phyloP scores from a whole-genome alignment of 148 eudicot species.

The Chenopodium quinoa region DNA sequence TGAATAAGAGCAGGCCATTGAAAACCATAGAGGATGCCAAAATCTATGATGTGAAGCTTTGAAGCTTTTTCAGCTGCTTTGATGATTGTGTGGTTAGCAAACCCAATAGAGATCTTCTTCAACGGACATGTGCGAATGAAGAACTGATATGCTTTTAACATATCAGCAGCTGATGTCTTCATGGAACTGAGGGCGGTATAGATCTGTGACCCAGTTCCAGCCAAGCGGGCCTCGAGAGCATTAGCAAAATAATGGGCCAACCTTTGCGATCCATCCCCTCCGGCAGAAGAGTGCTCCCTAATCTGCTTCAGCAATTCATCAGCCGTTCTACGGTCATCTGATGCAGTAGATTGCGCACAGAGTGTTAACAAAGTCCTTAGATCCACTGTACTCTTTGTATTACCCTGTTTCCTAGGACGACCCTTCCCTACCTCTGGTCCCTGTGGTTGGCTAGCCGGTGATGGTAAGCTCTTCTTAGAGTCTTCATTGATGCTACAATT shows the following conservation, averaged over 20 bases:
- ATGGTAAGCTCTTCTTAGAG: not conserved
- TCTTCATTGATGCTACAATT: constrained; percentile 18
- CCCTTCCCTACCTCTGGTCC: constrained; percentile 16
- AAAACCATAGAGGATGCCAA: constrained; percentile 58
- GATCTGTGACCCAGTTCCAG: constrained; percentile 43
- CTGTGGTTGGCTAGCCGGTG: not conserved
- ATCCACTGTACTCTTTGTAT: constrained; percentile 35
- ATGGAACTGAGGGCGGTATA: constrained; percentile 38
- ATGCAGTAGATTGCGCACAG: constrained; percentile 51
- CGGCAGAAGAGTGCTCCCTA: constrained; percentile 40
- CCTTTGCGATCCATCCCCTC: constrained; percentile 47
- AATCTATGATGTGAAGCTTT: constrained; percentile 55
- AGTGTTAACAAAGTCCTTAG: constrained; percentile 38
- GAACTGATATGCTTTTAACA: constrained; percentile 47
- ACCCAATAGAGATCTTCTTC: constrained; percentile 43
- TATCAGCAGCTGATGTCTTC: constrained; percentile 43
- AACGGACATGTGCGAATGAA: constrained; percentile 46
- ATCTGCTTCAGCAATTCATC: constrained; percentile 45
- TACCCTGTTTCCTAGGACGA: constrained; percentile 24
- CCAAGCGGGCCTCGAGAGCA: constrained; percentile 50
- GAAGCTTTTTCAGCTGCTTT: constrained; percentile 32
- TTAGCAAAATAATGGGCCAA: constrained; percentile 46
- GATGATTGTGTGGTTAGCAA: constrained; percentile 32
- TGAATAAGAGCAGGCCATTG: constrained; percentile 65
- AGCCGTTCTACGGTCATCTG: constrained; percentile 43